Conservation (phyloP, 352 stramenopile species). For the Globisporangium paroecandrum region DNA sequence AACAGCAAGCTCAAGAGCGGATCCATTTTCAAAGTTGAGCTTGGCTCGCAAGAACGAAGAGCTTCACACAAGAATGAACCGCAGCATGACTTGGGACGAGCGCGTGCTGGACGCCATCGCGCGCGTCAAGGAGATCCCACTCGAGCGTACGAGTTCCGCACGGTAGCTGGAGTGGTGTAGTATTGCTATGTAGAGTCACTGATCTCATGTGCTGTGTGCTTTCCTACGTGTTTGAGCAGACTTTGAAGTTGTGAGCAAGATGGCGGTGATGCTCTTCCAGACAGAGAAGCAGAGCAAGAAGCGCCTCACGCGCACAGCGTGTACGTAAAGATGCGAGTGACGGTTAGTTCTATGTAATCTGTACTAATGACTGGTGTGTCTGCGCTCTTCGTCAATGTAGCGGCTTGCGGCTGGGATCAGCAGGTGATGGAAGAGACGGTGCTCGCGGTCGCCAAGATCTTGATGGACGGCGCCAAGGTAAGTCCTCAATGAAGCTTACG, state of each 20-base stretch:
- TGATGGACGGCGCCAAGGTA: slow-evolving; percentile 73
- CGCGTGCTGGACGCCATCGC: slow-evolving; percentile 53
- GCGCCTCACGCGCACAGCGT: slow-evolving; percentile 49
- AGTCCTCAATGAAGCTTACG: background rate
- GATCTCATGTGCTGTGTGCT: background rate
- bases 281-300: slow-evolving; percentile 66
- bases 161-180: too few relatives aligned
- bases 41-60: slow-evolving; percentile 13
- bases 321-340: slow-evolving; percentile 24
- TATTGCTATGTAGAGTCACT: background rate
- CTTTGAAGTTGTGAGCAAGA: slow-evolving; percentile 51
- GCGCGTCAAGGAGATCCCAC: slow-evolving; percentile 27
- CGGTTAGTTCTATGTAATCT: background rate
- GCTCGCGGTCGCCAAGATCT: slow-evolving; percentile 62
- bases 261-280: slow-evolving; percentile 57
- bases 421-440: slow-evolving; percentile 53
- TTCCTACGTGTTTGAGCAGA: slow-evolving; percentile 23
- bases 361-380: background rate
- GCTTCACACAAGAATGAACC: slow-evolving; percentile 24
- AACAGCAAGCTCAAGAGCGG: background rate
- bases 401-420: slow-evolving; percentile 51
- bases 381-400: slow-evolving; percentile 21
- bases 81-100: slow-evolving; percentile 53
- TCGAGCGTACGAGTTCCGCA: slow-evolving; percentile 32
- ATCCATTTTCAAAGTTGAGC: slow-evolving; percentile 17